Percentiles rank a stretch among this genome's conserved stretches.
These are phyloP conservation scores for Bryoerythrophyllum caledonicum DNA, from an alignment of 225 moss, liverwort and hornwort genomes.

Conservation along the genomic window DNA sequence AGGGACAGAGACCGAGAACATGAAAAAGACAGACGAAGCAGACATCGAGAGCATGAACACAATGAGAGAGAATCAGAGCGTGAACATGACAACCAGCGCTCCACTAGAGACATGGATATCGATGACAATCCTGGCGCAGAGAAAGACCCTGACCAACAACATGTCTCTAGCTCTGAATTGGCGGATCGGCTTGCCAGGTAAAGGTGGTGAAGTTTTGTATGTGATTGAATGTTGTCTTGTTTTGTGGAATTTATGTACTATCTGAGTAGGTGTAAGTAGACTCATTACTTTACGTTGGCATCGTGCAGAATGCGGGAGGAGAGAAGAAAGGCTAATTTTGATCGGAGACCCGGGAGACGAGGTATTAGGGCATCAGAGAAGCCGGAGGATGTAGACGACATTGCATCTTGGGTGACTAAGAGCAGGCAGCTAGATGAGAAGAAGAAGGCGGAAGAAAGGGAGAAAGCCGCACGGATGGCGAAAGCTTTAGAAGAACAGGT, in stretches of 20 bases:
- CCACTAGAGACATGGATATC: conserved; percentile 40
- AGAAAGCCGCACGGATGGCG: conserved; percentile 95
- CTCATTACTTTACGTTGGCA: not conserved
- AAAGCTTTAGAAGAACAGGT: conserved; percentile 92
- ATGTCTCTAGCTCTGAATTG: conserved; percentile 60
- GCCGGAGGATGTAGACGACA: conserved; percentile 67
- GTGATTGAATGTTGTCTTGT: not conserved
- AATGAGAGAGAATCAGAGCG: conserved; percentile 55
- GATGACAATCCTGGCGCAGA: conserved; percentile 42
- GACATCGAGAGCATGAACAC: conserved; percentile 49
- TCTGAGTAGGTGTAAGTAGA: not conserved
- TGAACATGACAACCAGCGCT: conserved; percentile 50
- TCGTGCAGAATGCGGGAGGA: conserved; percentile 48
- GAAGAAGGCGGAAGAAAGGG: conserved; percentile 79
- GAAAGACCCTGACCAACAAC: conserved; percentile 42
- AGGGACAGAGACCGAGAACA: conserved; percentile 38
- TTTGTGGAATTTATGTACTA: too few species aligned
- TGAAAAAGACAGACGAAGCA: conserved; percentile 40
- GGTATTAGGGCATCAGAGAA: conserved; percentile 57
- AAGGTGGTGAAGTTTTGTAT: conserved; percentile 9
- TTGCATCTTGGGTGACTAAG: conserved; percentile 88
- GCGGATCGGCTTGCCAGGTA: conserved; percentile 81
- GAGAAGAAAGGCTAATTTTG: conserved; percentile 62
- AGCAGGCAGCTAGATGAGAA: conserved; percentile 83
- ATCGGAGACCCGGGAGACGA: conserved; percentile 53